Evolutionary conservation across 2,329 filamentous ascomycete genomes (phyloP), one percentile per base, ranked within the genome.

Genomic region (Akanthomyces uredinophilus): DNA sequence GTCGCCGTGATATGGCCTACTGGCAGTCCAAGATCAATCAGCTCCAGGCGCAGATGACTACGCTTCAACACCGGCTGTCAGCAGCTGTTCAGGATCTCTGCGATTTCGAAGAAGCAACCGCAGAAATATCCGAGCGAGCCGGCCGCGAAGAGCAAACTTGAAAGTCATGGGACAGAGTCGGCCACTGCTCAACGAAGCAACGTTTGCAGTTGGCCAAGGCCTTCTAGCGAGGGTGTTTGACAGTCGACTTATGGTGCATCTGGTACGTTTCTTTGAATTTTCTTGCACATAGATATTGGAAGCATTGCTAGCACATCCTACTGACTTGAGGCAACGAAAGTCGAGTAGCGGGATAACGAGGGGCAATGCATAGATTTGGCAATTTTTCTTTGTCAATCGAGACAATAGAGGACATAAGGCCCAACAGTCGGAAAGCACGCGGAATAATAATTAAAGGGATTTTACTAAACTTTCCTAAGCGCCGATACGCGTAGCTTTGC

Each of bases 71-170:
- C 18, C 32, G 51, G 6, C 46, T 63, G n/a, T 47, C 50, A 11
- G 44, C 51, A 3, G 62, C 62, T 11, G 29, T 56, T 24, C 51
- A 61, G 20, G 62, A 63, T 13, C 57, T 63, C 4, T 18, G 32
- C 16, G 62, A 63, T 29, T 63, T 61, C 16, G 62, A 63, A 14
- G 62, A 62, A 16, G 49, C 47, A 10, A 62, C 61, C 2, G 47
- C 53, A 27, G 60, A 62, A 5, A 11, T 50, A 24, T 16, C 37
- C 1, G 50, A 46, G 44, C 11, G 16, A 47, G 41, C 58, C 5
- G 24, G 24, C 32, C 37, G 35, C 8, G 56, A 43, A 7, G 20
- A 41, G 24, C 7, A 35, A 27, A 60, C 24, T 11, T 20, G 47
- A 60, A 24, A 35, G 18, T 7, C 8, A n/a, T 35, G 37, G 1